Evolutionary conservation across 805 yeast species (phyloP), one percentile per base, ranked within the genome.

Genomic region (Limtongia smithiae): DNA sequence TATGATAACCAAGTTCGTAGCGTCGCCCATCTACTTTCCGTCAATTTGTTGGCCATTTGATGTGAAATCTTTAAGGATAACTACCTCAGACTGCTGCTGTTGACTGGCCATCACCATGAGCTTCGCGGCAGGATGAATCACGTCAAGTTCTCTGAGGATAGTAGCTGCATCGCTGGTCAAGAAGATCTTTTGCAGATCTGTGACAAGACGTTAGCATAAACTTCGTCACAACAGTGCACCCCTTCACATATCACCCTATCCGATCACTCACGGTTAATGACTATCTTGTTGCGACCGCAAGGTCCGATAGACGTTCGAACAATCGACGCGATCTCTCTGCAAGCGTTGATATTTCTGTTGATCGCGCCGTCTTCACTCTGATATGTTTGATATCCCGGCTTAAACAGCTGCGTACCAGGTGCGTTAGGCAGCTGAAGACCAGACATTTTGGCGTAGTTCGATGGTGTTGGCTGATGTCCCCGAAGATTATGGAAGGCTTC

Each of bases 91-190:
- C 67, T 93, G 96, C 71, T 93, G 98, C 72, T 93, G 98, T 66
- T 91, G 86, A 12, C 95, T 81, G 18, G 97, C 95, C 97, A 89
- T 89, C 47, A 91, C 93, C 55, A 93, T 77, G 40, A 93, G 80
- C 69, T 91, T 93, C 9, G 93, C 98, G 2, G 96, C 97, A 4
- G 98, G 98, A 67, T 91, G 97, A 40, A 93, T 89, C 58, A 91
- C 88, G 55, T 91, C 97, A 48, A 91, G 73, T 68, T 93, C 97
- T 58, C 84, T 80, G 52, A 93, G 75, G 83, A 93, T 93, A 6
- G 98, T 93, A 33, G 97, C 96, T n/a, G 97, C 97, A 67, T 93
- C 98, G 60, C 87, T 87, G 37, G 97, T 93, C 55, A 93, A 80
- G 66, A 89, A 87, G 21, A 87, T 83, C 65, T 83, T 88, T 51